Conservation (phyloP, 2,329 filamentous ascomycete genomes). For the Rugonectria rugulosa region DNA sequence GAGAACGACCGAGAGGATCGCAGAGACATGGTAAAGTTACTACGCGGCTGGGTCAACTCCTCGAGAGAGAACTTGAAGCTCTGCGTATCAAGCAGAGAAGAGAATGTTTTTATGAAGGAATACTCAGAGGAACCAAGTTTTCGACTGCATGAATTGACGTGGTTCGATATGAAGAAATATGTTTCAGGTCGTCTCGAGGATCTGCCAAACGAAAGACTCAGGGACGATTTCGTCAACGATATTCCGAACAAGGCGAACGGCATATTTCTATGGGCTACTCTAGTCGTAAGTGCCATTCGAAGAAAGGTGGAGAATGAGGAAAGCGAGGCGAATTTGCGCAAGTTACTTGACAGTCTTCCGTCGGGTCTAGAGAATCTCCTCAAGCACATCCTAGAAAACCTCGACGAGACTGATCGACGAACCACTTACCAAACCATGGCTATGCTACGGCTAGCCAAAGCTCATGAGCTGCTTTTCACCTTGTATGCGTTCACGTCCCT, state of each 20-base stretch:
- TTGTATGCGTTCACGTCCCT: not conserved
- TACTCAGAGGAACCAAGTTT: not conserved
- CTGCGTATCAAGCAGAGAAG: not conserved
- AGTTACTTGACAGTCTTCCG: not conserved
- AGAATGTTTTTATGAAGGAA: not conserved
- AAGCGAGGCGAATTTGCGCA: not conserved
- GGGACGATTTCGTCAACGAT: not conserved
- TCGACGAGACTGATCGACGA: not conserved
- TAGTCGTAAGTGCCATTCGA: not conserved
- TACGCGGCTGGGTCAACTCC: not conserved
- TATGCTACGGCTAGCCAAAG: not conserved
- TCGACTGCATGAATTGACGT: not conserved
- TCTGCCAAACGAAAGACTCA: not conserved
- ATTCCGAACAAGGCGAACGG: not conserved
- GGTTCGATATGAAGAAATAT: not conserved
- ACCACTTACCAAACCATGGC: not conserved
- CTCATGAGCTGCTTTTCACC: not conserved
- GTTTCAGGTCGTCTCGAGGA: not conserved
- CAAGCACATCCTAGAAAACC: not conserved
- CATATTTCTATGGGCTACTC: not conserved
- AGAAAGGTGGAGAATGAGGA: not conserved
- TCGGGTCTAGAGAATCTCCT: not conserved
- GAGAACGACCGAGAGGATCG: too few species aligned
- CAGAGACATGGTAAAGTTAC: not conserved
- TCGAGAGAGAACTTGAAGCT: not conserved